phyloP scores from a whole-genome alignment of 164 flowering plant genomes.

The Vitis riparia region DNA sequence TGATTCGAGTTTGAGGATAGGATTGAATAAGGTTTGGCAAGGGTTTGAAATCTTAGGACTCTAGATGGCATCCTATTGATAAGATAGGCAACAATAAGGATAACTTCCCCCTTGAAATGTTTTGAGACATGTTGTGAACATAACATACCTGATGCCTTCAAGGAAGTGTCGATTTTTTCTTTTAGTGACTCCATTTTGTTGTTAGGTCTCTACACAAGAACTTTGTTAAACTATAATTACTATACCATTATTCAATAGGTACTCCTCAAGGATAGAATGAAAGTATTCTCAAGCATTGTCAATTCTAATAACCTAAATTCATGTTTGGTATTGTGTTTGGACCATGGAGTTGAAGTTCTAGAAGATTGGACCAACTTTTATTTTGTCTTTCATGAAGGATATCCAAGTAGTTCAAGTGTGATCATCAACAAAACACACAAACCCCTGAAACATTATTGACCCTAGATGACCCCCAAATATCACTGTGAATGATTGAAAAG shows the following conservation, averaged over 20 bases:
- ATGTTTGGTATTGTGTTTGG: background rate
- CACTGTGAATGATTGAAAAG: too few species aligned
- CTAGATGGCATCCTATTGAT: background rate
- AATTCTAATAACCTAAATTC: background rate
- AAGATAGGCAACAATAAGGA: background rate
- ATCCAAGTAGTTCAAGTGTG: too few species aligned
- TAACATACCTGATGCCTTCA: too few species aligned
- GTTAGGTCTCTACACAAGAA: background rate
- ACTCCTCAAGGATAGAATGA: background rate
- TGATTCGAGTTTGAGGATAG: background rate
- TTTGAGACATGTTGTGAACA: background rate
- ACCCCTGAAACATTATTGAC: too few species aligned
- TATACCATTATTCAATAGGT: background rate
- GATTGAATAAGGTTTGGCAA: background rate
- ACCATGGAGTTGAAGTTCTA: background rate
- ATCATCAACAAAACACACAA: too few species aligned
- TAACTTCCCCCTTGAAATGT: background rate
- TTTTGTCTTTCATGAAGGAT: background rate
- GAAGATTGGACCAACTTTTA: background rate
- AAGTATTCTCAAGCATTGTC: conserved; percentile 3
- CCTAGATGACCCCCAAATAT: too few species aligned
- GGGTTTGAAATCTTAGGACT: background rate
- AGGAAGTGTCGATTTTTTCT: too few species aligned
- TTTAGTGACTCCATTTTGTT: too few species aligned
- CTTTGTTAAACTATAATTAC: background rate